These are phyloP conservation scores for Cylindrotheca fusiformis DNA, from an alignment of 108 stramenopile species.

Conservation along the genomic window DNA sequence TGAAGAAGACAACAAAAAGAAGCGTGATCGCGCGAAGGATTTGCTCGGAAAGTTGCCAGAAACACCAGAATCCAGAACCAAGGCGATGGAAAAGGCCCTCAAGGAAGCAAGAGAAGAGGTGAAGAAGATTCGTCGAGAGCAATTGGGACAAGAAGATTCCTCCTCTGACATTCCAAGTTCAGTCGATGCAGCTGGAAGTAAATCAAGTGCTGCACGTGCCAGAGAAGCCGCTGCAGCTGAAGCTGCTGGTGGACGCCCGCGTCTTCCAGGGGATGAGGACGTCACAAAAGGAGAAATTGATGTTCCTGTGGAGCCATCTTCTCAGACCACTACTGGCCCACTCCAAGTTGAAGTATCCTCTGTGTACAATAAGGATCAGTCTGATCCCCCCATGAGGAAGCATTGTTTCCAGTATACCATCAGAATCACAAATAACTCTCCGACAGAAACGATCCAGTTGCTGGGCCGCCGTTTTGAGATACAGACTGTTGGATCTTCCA, in stretches of 20 bases:
- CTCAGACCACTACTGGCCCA: constrained; percentile 60
- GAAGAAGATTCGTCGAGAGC: constrained; percentile 39
- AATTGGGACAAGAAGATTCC: constrained; percentile 35
- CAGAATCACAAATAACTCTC: constrained; percentile 88
- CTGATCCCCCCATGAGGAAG: constrained; percentile 90
- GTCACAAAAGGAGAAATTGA: constrained; percentile 70
- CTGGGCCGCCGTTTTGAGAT: constrained; percentile 90
- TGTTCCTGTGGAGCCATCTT: constrained; percentile 48
- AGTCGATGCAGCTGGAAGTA: constrained; percentile 21
- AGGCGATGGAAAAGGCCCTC: constrained; percentile 58
- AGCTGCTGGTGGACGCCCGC: constrained; percentile 68
- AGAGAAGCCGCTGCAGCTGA: constrained; percentile 66
- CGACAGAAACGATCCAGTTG: constrained; percentile 83
- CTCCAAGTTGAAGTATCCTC: constrained; percentile 82
- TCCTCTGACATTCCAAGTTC: constrained; percentile 13
- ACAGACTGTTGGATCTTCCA: constrained; percentile 79
- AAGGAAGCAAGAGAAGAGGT: constrained; percentile 64
- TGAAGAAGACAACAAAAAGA: constrained; percentile 52
- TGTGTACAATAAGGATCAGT: constrained; percentile 85
- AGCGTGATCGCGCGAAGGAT: constrained; percentile 54
- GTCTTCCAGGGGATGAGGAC: constrained; percentile 76
- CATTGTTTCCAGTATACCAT: constrained; percentile 93
- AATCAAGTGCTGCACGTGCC: constrained; percentile 59
- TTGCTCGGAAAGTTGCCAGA: constrained; percentile 60
- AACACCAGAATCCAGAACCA: constrained; percentile 37